Evolutionary conservation across 345 rosid species (phyloP), one percentile per base, ranked within the genome.

Genomic region (Bretschneidera sinensis): DNA sequence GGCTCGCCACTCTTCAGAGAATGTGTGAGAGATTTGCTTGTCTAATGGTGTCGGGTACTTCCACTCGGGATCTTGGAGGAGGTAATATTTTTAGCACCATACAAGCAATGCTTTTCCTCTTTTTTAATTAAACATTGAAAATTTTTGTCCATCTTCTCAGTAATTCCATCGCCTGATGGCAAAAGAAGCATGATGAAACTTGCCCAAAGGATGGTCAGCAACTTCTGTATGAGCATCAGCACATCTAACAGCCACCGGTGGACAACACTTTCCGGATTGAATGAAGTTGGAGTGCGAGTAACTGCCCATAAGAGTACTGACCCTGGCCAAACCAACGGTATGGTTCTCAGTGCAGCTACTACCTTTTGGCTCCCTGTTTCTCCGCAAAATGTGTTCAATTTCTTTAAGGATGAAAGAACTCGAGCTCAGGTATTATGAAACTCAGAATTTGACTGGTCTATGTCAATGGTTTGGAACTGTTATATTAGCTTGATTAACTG

Each of bases 111-210:
- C 1, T 23, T 16, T 16, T 43, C 5, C 17, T n/a, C n/a, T 39
- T 5, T 39, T 13, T 13, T 14, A 39, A 39, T 39, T 1, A 9
- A 39, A 39, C 16, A 39, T 39, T 39, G 45, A 39, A 39, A 39
- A 1, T n/a, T 11, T 1, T 7, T 14, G 45, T 14, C 16, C 10
- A 39, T 1, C 16, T 53, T 63, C 72, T 28, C 82, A 92, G 98
- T 83, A 58, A 79, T 85, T 72, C 92, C 97, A 23, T 83, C 88
- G 0, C 80, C 84, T 0, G 99, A 90, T 23, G 99, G 97, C 53
- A 94, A 90, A 77, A 75, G 84, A 72, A 86, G 96, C 80, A 81
- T 90, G 96, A 94, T 94, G 99, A 90, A 81, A 71, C 97, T 94
- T 63, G 84, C 92, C 25, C 97, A 88, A 63, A 83, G 96, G 72